Base-by-base conservation (phyloP, 345 rosid genomes). In the Moricandia moricandioides region DNA sequence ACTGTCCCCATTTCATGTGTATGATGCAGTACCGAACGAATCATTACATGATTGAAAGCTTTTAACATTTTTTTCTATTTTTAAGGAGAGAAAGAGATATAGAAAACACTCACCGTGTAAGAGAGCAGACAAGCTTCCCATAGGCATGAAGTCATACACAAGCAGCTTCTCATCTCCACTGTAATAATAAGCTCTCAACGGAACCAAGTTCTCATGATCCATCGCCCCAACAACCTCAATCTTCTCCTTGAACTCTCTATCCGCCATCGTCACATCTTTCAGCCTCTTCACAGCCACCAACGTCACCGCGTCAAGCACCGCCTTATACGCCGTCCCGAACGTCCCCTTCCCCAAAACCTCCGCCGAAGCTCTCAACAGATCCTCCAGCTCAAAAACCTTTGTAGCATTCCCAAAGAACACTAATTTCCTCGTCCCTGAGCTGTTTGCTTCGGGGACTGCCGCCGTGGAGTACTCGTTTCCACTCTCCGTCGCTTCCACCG, bases 301-400 rank as follows among this genome's bases (percentile, higher is more conserved):
- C 14, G 84, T 82, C 4, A 88, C 93, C 2, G 80, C 81, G 72
- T 92, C 99, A 85, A 95, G 71, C 57, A 88, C 90, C 4, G 99
- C 99, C 84, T 90, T 95, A 73, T 95, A 95, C 1, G 99, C 88
- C 1, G 99, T 95, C 57, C 99, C 99, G 7, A 89, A 92, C 7
- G 97, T 89, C n/a, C 99, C 99, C 78, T 95, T 95, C 45, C 99
- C 99, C 65, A 95, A 67, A 67, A 95, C 99, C 83, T 95, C 99
- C 0, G 99, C 99, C 0, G 99, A 95, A 31, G 98, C 99, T 74
- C 94, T 90, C 86, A 95, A 75, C 84, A 95, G 75, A 67, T 95
- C 98, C 82, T 95, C 99, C 82, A 95, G 81, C 56, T 89, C 96
- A 65, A 95, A 95, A 62, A 85, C 89, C 79, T 76, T 87, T 0